Evolutionary conservation across 2,329 filamentous ascomycete species (phyloP), one percentile per base, ranked within the genome.

Genomic region (Trichoderma oligosporum): DNA sequence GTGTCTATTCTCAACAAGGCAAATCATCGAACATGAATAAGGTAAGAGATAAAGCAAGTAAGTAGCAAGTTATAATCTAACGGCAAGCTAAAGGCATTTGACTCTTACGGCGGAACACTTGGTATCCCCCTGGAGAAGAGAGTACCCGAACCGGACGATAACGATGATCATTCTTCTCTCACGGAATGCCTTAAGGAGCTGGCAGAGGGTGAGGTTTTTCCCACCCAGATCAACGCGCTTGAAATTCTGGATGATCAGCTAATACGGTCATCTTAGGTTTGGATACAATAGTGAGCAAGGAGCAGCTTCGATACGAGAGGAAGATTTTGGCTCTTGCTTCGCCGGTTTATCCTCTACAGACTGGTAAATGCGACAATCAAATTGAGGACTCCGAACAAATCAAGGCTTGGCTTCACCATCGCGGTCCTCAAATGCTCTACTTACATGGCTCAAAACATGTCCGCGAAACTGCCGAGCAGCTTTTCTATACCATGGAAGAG

Each of bases 391-490:
- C 45, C 4, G 8, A 31, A 7, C 18, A 45, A 4, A 36, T 58
- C 29, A 14, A 51, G n/a, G 22, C 49, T 1, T 60, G 58, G 58
- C 42, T 60, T 22, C 38, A 31, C 2, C 35, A 58, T n/a, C 35
- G 35, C 7, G 58, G 55, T 9, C 56, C 58, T 7, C 58, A 55
- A 38, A 58, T 60, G 35, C 58, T 60, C 29, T 60, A 60, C 20
- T 14, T 60, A 11, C 58, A 60, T n/a, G 58, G 58, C 16, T 36
- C 47, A 24, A 24, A 55, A n/a, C 25, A 33, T 14, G 46, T 58
- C 9, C 56, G 47, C 16, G 55, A 60, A 38, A 51, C 56, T 4
- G 56, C 58, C 18, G 58, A 60, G 36, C 58, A 60, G 29, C 27
- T 60, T 14, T 60, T 60, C 12, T 60, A 60, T 11, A 25, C 14